Evolutionary conservation across 78 protist species (phyloP), one percentile per base, ranked within the genome.

Genomic region (Dictyostelium intermedium): DNA sequence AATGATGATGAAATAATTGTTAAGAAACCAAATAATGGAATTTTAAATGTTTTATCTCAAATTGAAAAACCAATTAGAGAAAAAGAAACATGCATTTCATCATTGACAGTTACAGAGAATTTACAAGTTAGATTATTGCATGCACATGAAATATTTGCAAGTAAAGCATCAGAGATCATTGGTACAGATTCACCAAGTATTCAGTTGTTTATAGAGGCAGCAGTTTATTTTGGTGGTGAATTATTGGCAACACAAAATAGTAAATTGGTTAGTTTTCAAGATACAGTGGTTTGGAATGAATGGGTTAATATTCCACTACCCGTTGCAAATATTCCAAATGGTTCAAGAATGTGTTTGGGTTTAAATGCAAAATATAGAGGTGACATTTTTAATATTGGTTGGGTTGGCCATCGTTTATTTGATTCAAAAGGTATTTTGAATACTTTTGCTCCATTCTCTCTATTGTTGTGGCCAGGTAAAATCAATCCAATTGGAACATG

Each of bases 201-300:
- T 14, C 70, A 70, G 27, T 25, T 89, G 1, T 89, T 37, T 47
- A 35, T 89, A 5, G 94, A 89, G 13, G 81, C 73, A 16, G 66
- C 81, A 11, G 39, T 89, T 39, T 89, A 89, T 56, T 89, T 69
- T 89, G 94, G 94, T 8, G 94, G 94, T 80, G 79, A 63, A 39
- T 69, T 78, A 43, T 23, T 89, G 14, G 82, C 82, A 35, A 34
- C 72, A 5, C 77, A 25, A 23, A 70, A 27, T 25, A 63, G 73
- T n/a, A 81, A 56, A 18, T 23, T 18, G 3, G 72, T 89, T 11
- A 23, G 43, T 25, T 89, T 45, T 30, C 87, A 80, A 56, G 94
- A 89, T n/a, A 89, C 94, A 30, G 87, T 89, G 0, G 94, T 89
- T 43, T 89, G 94, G 94, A 89, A 89, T 69, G 94, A 89, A 76